Conservation (phyloP, 192 early-diverging fungal species). For the Backusella sp. region DNA sequence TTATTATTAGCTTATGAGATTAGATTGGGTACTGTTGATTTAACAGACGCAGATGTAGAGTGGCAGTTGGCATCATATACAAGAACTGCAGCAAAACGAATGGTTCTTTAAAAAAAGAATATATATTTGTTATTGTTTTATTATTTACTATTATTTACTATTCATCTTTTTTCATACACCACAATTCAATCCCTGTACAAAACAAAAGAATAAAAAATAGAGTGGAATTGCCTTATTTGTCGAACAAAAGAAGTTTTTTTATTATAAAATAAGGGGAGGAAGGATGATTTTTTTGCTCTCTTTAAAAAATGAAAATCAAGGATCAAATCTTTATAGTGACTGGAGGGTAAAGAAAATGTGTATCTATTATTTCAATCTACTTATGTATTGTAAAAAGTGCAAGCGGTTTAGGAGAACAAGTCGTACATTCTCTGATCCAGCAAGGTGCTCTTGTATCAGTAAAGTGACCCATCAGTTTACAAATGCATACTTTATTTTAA, state of each 20-base stretch:
- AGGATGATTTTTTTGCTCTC: no score
- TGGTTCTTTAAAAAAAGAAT: constrained; percentile 53
- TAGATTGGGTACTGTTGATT: constrained; percentile 91
- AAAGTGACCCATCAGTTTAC: neutral
- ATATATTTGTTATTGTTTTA: neutral
- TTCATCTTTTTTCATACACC: neutral
- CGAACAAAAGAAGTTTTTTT: constrained; percentile 7
- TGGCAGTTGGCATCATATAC: constrained; percentile 95
- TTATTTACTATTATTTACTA: neutral
- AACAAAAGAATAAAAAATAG: constrained; percentile 1
- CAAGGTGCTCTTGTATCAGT: constrained; percentile 19
- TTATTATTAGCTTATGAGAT: constrained; percentile 83
- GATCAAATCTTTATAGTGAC: constrained; percentile 18
- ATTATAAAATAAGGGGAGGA: neutral
- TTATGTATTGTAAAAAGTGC: constrained; percentile 8
- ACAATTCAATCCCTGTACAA: neutral
- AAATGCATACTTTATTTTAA: neutral
- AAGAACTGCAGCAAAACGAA: constrained; percentile 80
- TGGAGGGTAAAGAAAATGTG: constrained; percentile 15
- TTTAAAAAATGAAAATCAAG: constrained; percentile 11
- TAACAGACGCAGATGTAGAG: constrained; percentile 93
- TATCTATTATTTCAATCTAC: neutral
- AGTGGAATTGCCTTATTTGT: neutral
- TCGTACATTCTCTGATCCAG: constrained; percentile 4
- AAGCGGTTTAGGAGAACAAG: constrained; percentile 25